Base-by-base conservation (phyloP, 2,329 filamentous ascomycete species). In the Fusarium redolens region DNA sequence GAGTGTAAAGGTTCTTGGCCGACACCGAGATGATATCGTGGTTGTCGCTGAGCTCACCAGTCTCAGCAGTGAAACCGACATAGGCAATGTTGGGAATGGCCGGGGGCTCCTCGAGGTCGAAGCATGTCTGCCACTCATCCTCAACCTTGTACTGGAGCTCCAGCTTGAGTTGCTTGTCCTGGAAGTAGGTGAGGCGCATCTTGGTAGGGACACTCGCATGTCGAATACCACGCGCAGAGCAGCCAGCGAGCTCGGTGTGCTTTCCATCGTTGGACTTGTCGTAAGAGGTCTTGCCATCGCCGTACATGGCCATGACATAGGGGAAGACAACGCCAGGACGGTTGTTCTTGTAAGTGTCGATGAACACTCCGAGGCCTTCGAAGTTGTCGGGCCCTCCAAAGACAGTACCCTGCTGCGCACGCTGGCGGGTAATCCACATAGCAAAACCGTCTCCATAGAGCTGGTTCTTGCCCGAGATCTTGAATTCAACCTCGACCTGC, bases 271-370 rank as follows among this genome's bases (percentile, higher is more conserved):
- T 95, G 77, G 92, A 91, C 85, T 98, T 95, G 86, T 98, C 95
- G 84, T 99, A 99, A 18, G 86, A 81, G 11, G 92, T 97, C 80
- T 94, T 87, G 70, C 96, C 96, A 81, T 99, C 96, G 68, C 96
- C 96, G 75, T 95, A 87, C 96, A 98, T 98, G 71, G 95, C 96
- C 95, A 98, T 98, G 78, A 99, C 92, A 80, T 97, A 98, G 56
- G 96, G 96, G 84, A 99, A 99, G 51, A 97, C 93, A 45, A 94
- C 92, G 47, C 96, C 96, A 1, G 96, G 96, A 18, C 96, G 91
- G 86, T 98, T 97, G 87, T 99, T 99, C 91, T 99, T 99, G 88
- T 99, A 99, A 48, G 96, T 99, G 82, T 99, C 96, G 85, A 99
- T 90, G 86, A 98, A 98, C 82, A 99, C 89, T 61, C 95, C 96